A percentile compares a stretch with the other conserved stretches of the same genome.
Evolutionary conservation across 306 rosid species (phyloP).

Genomic region (Prunus padus): DNA sequence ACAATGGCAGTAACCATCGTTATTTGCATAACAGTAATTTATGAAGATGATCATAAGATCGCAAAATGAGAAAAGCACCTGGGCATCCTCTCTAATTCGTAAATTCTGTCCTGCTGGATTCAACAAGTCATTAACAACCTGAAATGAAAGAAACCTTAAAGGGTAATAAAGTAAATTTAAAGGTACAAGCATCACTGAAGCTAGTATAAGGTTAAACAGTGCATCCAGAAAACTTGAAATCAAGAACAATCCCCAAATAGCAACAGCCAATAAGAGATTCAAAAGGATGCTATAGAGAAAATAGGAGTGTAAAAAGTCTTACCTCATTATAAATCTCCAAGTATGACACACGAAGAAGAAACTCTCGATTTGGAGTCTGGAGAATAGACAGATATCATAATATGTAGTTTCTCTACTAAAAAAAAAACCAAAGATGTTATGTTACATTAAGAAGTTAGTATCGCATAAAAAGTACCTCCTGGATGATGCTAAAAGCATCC

Average conservation of each 20-base stretch:
- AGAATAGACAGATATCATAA: slow-evolving; percentile 29
- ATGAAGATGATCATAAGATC: slow-evolving; percentile 21
- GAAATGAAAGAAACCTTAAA: slow-evolving; percentile 37
- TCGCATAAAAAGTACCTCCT: slow-evolving; percentile 63
- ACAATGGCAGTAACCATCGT: not conserved
- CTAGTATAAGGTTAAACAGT: slow-evolving; percentile 27
- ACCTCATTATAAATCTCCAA: slow-evolving; percentile 99
- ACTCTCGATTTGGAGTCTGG: slow-evolving; percentile 98
- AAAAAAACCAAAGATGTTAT: slow-evolving; percentile 24
- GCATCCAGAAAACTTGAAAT: slow-evolving; percentile 13
- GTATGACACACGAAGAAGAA: slow-evolving; percentile 92
- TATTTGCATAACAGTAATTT: slow-evolving; percentile 6
- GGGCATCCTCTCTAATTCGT: slow-evolving; percentile 96
- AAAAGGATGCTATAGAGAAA: slow-evolving; percentile 9
- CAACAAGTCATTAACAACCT: slow-evolving; percentile 96
- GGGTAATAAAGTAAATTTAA: slow-evolving; percentile 16
- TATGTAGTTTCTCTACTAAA: slow-evolving; percentile 20
- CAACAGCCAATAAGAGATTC: slow-evolving; percentile 16
- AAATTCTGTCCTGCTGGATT: slow-evolving; percentile 98
- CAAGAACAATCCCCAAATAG: slow-evolving; percentile 7
- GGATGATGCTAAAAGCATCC: slow-evolving; percentile 98
- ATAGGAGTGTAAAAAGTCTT: slow-evolving; percentile 26
- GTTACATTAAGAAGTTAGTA: slow-evolving; percentile 17
- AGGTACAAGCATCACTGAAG: slow-evolving; percentile 20
- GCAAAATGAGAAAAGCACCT: slow-evolving; percentile 52